These are phyloP conservation scores for Pythium dissotocum DNA, from an alignment of 352 stramenopile species.

Conservation along the genomic window DNA sequence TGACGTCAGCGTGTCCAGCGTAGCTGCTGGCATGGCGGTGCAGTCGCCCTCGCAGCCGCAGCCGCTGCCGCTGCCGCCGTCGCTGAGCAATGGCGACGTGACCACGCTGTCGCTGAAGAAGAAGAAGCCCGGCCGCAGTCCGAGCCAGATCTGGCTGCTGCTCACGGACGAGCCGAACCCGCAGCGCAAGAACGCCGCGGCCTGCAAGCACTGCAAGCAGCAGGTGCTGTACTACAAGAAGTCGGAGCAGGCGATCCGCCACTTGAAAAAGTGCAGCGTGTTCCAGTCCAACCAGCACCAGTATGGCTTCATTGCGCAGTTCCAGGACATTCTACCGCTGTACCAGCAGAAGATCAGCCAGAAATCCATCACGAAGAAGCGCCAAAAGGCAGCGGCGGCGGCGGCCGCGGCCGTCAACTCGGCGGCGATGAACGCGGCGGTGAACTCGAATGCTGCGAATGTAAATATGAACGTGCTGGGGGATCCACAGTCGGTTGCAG, in stretches of 20 bases:
- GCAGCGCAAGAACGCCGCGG: constrained; percentile 69
- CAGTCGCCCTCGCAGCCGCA: not conserved
- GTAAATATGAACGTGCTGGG: constrained; percentile 27
- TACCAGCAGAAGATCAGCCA: constrained; percentile 85
- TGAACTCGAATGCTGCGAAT: constrained; percentile 9
- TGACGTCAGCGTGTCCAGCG: constrained; percentile 35
- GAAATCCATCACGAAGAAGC: constrained; percentile 67
- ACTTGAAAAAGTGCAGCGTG: constrained; percentile 76
- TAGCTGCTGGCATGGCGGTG: constrained; percentile 3
- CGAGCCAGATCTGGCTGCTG: constrained; percentile 72
- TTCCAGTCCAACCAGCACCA: constrained; percentile 86
- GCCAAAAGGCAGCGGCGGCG: constrained; percentile 37
- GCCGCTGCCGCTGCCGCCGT: constrained; percentile 5
- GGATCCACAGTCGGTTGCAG: constrained; percentile 27
- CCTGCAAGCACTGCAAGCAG: constrained; percentile 87
- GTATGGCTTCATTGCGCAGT: constrained; percentile 77
- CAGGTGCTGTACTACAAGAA: constrained; percentile 88
- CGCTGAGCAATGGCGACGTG: constrained; percentile 1
- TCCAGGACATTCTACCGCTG: constrained; percentile 75
- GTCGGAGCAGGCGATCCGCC: constrained; percentile 80
- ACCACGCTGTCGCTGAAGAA: constrained; percentile 48
- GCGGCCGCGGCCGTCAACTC: constrained; percentile 22
- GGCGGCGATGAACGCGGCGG: constrained; percentile 22
- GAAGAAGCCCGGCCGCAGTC: constrained; percentile 46
- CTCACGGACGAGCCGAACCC: constrained; percentile 81